Evolutionary conservation across 441 rosid genomes (phyloP).

Genomic region (Aleurites moluccanus): DNA sequence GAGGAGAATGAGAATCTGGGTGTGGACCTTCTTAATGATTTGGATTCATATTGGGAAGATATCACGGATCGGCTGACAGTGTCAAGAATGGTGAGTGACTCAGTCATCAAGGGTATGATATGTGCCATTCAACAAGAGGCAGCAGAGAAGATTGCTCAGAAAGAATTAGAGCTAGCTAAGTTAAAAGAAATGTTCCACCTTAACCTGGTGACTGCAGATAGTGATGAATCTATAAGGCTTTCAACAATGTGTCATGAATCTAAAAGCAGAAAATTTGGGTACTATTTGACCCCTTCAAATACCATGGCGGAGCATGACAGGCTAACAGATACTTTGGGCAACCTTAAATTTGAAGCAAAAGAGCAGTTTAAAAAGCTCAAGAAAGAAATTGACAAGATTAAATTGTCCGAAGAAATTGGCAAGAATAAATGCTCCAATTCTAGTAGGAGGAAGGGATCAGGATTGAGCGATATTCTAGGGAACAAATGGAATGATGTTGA

Average conservation of each 20-base stretch:
- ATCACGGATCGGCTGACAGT: conserved; percentile 50
- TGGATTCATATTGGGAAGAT: conserved; percentile 67
- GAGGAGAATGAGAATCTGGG: conserved; percentile 48
- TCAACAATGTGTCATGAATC: conserved; percentile 19
- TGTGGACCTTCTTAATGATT: conserved; percentile 50
- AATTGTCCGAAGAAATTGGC: conserved; percentile 26
- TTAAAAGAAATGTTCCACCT: conserved; percentile 43
- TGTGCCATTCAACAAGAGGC: conserved; percentile 73
- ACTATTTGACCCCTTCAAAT: too few relatives aligned
- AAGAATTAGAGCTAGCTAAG: conserved; percentile 61
- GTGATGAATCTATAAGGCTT: conserved; percentile 23
- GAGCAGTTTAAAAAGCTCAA: conserved; percentile 60
- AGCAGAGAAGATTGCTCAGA: conserved; percentile 56
- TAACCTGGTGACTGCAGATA: conserved; percentile 38
- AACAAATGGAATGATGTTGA: conserved; percentile 51
- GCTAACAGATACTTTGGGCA: conserved; percentile 38
- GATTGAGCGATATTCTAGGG: conserved; percentile 42
- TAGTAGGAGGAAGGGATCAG: conserved; percentile 37
- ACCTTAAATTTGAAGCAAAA: conserved; percentile 40
- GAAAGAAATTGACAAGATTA: conserved; percentile 52
- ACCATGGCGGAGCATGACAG: too few relatives aligned
- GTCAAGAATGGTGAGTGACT: conserved; percentile 81
- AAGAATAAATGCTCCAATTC: conserved; percentile 13
- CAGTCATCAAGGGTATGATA: conserved; percentile 72
- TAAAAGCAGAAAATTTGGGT: conserved; percentile 7